Evolutionary conservation across 2,329 filamentous ascomycete genomes (phyloP), one percentile per base, ranked within the genome.

Genomic region (Colletotrichum higginsianum): DNA sequence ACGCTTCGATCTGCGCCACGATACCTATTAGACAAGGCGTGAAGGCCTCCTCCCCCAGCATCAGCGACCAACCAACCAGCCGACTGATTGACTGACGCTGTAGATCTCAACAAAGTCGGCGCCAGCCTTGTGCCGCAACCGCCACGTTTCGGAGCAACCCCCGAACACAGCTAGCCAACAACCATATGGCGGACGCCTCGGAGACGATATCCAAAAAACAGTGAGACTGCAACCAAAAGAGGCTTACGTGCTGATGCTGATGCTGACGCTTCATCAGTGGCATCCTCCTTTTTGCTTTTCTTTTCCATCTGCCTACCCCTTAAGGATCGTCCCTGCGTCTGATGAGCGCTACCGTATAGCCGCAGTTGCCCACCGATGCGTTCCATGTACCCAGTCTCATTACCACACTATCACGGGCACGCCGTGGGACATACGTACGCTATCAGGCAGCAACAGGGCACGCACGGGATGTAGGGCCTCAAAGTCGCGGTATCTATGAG

Each of bases 161-260:
- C 63, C 57, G 63, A 62, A 71, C 47, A 38, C 47, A 56, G 63
- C 57, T 50, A 57, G 67, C 46, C 15, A 18, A 55, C 46, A 66
- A 66, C n/a, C 56, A 40, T 47, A 30, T 56, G 46, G 47, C 16
- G 40, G 26, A 46, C 30, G 58, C 18, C n/a, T 63, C n/a, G 42
- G 47, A 21, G 52, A 52, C n/a, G 56, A 13, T 23, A 30, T 46
- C 47, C 52, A 38, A 68, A 35, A 46, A 26, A 46, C 61, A n/a
- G 56, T 47, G 52, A 69, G 47, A 42, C 52, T 40, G 30, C 52
- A 21, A 47, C 18, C 52, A 52, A 42, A 26, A 26, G 53, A 61
- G 61, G 52, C 50, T 65, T 26, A 52, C 26, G 35, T 38, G 52
- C 52, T 23, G 40, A 26, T 18, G 16, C 15, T 35, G 30, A 9